Percentiles rank a stretch among this genome's conserved stretches.
These are phyloP conservation scores for Rhizophagus prolifer DNA, from an alignment of 192 early-diverging fungal species.

Conservation along the genomic window DNA sequence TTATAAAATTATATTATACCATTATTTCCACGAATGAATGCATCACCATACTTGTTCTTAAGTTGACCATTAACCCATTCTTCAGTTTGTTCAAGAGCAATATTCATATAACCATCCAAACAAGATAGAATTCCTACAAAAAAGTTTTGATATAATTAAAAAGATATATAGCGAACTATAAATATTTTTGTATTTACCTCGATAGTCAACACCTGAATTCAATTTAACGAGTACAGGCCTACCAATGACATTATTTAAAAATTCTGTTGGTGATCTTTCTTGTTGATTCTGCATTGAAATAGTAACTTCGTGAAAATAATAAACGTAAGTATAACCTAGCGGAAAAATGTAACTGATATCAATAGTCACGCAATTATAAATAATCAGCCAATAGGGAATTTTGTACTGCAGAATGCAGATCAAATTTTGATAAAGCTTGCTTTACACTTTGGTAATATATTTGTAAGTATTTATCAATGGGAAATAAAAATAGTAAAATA, in stretches of 20 bases:
- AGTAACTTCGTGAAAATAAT: too few relatives aligned
- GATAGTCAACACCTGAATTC: slow-evolving; percentile 95
- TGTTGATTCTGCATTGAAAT: slow-evolving; percentile 20
- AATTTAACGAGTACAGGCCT: slow-evolving; percentile 86
- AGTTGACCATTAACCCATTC: slow-evolving; percentile 94
- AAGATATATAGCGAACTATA: neutral
- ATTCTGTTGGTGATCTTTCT: slow-evolving; percentile 72
- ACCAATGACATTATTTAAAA: slow-evolving; percentile 83
- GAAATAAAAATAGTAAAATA: slow-evolving; percentile 57
- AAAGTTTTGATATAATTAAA: neutral
- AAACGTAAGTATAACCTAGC: too few relatives aligned
- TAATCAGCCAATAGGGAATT: neutral
- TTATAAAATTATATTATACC: slow-evolving; percentile 46
- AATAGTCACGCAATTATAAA: too few relatives aligned
- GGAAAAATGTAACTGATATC: too few relatives aligned
- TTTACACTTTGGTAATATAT: neutral
- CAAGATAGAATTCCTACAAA: slow-evolving; percentile 78
- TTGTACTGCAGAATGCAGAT: neutral
- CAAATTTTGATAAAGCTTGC: neutral
- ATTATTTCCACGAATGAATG: slow-evolving; percentile 97
- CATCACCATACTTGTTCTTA: slow-evolving; percentile 92
- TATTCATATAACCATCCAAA: slow-evolving; percentile 97
- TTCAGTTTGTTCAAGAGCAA: slow-evolving; percentile 93
- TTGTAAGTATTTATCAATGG: slow-evolving; percentile 5
- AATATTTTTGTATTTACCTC: slow-evolving; percentile 55